Evolutionary conservation across 306 rosid species (phyloP), one percentile per base, ranked within the genome.

Genomic region (Prunus mongolica): DNA sequence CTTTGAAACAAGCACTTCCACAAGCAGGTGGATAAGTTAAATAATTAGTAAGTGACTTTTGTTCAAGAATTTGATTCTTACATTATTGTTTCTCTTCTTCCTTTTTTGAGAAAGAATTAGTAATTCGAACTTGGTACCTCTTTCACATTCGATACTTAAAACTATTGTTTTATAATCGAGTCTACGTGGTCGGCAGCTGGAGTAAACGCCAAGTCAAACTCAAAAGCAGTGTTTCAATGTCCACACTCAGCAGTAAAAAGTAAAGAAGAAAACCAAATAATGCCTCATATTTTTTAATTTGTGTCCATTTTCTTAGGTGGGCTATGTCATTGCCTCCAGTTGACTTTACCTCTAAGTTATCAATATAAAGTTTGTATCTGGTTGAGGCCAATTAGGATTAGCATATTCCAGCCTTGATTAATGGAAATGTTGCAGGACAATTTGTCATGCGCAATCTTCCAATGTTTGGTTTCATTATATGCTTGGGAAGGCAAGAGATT

Each of bases 391-490:
- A 78, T 65, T 58, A 38, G 77, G 69, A 44, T 51, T 79, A 79
- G 92, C 88, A 90, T 90, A 90, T 84, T 87, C 89, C 74, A 67
- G 16, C 76, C 85, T 76, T 89, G 82, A 74, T 79, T 79, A 64
- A 63, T 82, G 86, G 78, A 80, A 81, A 56, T 45, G 67, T 74
- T 73, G 27, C 57, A 19, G 27, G 56, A 45, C 41, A 25, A 50
- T 54, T 67, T 73, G 68, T 76, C 18, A 22, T 72, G 13, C 22
- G 32, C 65, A 73, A 34, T 68, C 47, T 62, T 75, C 5, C 73
- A 60, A 62, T 34, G 46, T 61, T 19, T 63, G 67, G 15, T 47
- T n/a, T 30, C 25, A 72, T 74, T 20, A 45, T 63, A 60, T 49
- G 2, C 18, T 49, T 67, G 4, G 62, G 22, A 71, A 32, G 28